Evolutionary conservation across 441 rosid species (phyloP).

Genomic region (Corymbia calophylla): DNA sequence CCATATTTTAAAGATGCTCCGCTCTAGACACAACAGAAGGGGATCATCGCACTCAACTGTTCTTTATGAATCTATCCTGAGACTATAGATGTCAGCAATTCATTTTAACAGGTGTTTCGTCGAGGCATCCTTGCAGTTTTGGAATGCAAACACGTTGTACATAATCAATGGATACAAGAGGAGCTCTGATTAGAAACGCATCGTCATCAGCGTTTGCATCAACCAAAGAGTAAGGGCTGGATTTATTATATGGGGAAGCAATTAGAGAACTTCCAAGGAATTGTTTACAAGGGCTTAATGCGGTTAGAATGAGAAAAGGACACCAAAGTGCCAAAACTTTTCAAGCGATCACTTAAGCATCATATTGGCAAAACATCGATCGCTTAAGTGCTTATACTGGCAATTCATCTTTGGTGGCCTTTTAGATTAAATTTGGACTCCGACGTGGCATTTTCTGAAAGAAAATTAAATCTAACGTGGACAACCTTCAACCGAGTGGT

Average conservation of each 20-base stretch:
- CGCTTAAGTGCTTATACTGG: not conserved
- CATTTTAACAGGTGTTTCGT: constrained; percentile 31
- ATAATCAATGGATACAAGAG: constrained; percentile 25
- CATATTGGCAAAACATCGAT: too few relatives aligned
- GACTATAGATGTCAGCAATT: too few relatives aligned
- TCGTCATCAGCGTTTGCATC: constrained; percentile 49
- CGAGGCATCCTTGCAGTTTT: constrained; percentile 34
- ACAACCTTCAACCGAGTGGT: too few relatives aligned
- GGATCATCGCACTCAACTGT: too few relatives aligned
- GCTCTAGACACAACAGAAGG: too few relatives aligned
- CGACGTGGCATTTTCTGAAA: too few relatives aligned
- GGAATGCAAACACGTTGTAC: constrained; percentile 20
- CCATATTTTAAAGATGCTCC: too few relatives aligned
- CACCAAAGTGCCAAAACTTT: too few relatives aligned
- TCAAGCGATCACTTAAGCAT: not conserved
- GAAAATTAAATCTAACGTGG: too few relatives aligned
- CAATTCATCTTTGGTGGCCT: not conserved
- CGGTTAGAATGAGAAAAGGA: constrained; percentile 22
- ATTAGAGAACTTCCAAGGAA: constrained; percentile 29
- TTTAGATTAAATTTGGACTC: not conserved
- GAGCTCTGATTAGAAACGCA: constrained; percentile 39
- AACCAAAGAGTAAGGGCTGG: constrained; percentile 46
- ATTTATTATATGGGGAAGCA: constrained; percentile 32
- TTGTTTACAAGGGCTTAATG: constrained; percentile 46
- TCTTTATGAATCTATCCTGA: too few relatives aligned